Conservation (phyloP, 129 eudicot genomes). For the Calendula officinalis region DNA sequence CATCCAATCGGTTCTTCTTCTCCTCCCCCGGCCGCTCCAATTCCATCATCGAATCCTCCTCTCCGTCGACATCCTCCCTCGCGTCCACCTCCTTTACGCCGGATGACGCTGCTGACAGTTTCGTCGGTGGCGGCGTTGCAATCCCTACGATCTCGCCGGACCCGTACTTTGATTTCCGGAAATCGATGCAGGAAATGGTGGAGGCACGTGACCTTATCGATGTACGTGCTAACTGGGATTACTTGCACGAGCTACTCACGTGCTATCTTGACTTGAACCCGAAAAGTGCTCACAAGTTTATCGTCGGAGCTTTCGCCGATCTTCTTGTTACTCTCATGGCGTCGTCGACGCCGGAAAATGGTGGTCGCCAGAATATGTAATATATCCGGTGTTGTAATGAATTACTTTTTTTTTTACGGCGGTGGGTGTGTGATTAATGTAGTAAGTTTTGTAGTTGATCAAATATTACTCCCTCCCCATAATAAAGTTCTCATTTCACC, state of each 20-base stretch:
- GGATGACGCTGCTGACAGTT: conserved; percentile 16
- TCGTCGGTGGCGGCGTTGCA: conserved; percentile 47
- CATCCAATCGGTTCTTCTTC: conserved; percentile 86
- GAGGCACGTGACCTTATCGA: conserved; percentile 73
- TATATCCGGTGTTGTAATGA: background rate
- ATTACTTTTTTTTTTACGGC: no score
- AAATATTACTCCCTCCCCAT: no score
- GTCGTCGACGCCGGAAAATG: conserved; percentile 13
- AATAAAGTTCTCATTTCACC: no score
- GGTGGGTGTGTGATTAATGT: background rate
- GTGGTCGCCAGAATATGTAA: conserved; percentile 35
- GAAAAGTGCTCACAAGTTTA: conserved; percentile 78
- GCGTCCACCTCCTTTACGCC: conserved; percentile 40
- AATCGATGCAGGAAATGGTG: conserved; percentile 99
- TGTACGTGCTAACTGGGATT: conserved; percentile 66
- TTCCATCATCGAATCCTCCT: conserved; percentile 74
- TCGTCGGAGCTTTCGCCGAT: conserved; percentile 85
- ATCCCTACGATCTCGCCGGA: conserved; percentile 81
- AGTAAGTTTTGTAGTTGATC: no score
- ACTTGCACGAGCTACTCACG: conserved; percentile 79
- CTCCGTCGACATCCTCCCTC: conserved; percentile 41
- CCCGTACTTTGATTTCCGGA: conserved; percentile 78
- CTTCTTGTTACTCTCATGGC: conserved; percentile 63
- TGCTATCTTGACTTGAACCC: conserved; percentile 82
- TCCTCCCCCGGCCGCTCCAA: conserved; percentile 93